A percentile compares a stretch with the other conserved stretches of the same genome.
phyloP scores from a whole-genome alignment of 176 grass and related monocot genomes.

The Sorghum bicolor region DNA sequence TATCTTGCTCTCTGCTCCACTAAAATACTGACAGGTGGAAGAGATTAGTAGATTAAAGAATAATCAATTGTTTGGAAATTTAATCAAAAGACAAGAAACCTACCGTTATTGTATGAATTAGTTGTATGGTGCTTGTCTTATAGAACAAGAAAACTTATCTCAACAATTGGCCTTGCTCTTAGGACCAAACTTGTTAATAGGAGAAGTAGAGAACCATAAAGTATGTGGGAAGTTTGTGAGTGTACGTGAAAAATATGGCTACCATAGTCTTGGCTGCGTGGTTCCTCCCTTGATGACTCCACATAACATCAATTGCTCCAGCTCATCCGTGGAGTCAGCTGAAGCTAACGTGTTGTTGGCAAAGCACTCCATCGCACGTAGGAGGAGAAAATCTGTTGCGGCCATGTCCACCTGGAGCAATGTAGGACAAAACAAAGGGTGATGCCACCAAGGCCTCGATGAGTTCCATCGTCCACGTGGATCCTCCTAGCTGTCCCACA shows the following conservation, averaged over 20 bases:
- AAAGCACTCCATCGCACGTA: neutral
- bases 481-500: neutral
- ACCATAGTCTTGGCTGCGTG: neutral
- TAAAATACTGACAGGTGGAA: too few relatives aligned
- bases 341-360: neutral
- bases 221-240: neutral
- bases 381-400: neutral
- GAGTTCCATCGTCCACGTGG: neutral
- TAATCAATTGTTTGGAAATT: too few relatives aligned
- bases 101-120: too few relatives aligned
- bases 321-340: neutral
- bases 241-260: neutral
- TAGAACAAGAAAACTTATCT: too few relatives aligned
- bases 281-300: neutral
- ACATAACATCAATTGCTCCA: neutral
- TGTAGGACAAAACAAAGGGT: neutral
- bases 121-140: too few relatives aligned
- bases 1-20: too few relatives aligned
- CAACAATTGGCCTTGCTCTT: too few relatives aligned
- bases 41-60: too few relatives aligned
- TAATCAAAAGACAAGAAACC: too few relatives aligned
- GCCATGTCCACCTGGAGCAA: neutral
- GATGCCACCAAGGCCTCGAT: neutral
- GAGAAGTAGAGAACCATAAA: too few relatives aligned
- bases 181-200: too few relatives aligned